phyloP scores from a whole-genome alignment of 208 protist genomes.

The Crithidia expoeki region DNA sequence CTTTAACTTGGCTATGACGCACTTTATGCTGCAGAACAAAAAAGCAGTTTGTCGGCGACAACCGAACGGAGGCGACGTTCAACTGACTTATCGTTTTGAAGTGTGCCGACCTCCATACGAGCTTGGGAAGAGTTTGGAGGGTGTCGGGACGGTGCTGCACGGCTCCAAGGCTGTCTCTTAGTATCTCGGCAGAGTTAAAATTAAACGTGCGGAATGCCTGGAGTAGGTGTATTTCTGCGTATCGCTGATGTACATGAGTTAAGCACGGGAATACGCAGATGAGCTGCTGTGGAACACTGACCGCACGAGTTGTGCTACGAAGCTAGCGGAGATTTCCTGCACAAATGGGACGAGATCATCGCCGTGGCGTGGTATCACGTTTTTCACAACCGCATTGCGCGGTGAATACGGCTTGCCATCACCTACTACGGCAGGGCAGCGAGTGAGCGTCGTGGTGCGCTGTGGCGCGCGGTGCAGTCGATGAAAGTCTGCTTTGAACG shows the following conservation, averaged over 20 bases:
- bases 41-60: conserved; percentile 53
- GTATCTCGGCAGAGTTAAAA: conserved; percentile 77
- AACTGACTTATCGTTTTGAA: conserved; percentile 82
- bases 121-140: conserved; percentile 34
- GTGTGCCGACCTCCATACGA: conserved; percentile 51
- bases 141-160: conserved; percentile 55
- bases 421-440: conserved; percentile 13
- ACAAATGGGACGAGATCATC: conserved; percentile 82
- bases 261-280: conserved; percentile 70
- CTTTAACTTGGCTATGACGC: conserved; percentile 32
- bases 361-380: conserved; percentile 69
- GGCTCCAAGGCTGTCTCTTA: conserved; percentile 39
- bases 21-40: conserved; percentile 41
- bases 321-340: conserved; percentile 84
- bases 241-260: conserved; percentile 62
- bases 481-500: conserved; percentile 55
- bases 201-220: conserved; percentile 66
- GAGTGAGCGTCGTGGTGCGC: background rate
- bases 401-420: conserved; percentile 53
- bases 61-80: conserved; percentile 57
- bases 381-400: conserved; percentile 44
- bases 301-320: conserved; percentile 72
- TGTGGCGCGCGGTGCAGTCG: conserved; percentile 5
- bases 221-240: conserved; percentile 89
- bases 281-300: conserved; percentile 77